phyloP scores from a whole-genome alignment of 78 protist species.

The Pigoraptor vietnamica region DNA sequence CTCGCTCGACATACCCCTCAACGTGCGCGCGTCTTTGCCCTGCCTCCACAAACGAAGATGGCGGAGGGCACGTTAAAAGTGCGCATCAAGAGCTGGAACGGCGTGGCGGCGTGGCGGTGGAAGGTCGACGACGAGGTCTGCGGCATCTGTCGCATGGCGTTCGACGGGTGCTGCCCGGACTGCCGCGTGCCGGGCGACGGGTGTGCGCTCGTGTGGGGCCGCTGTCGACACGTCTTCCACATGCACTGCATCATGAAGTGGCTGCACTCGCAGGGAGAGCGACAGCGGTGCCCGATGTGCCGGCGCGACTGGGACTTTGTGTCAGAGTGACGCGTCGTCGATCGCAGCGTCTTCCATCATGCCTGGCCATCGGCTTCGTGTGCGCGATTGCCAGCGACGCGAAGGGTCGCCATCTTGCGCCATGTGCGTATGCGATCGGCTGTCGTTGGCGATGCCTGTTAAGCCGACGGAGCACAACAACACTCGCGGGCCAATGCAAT shows the following conservation, averaged over 20 bases:
- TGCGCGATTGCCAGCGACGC: neutral
- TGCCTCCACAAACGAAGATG: neutral
- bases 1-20: too few relatives aligned
- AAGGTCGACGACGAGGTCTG: conserved; percentile 71
- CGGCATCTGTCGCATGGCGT: conserved; percentile 79
- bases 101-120: conserved; percentile 23
- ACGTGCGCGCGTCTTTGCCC: too few relatives aligned
- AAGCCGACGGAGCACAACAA: neutral
- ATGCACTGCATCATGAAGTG: conserved; percentile 86
- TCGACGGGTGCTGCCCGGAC: conserved; percentile 74
- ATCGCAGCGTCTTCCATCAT: neutral
- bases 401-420: too few relatives aligned
- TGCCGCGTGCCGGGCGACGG: conserved; percentile 88
- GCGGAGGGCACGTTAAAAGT: neutral
- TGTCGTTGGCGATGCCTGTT: too few relatives aligned
- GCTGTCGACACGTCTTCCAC: conserved; percentile 83
- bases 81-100: conserved; percentile 9
- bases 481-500: neutral
- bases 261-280: conserved; percentile 14
- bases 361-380: neutral
- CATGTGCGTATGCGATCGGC: too few relatives aligned
- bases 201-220: conserved; percentile 82
- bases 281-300: conserved; percentile 54
- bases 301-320: conserved; percentile 21
- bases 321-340: neutral